These are phyloP conservation scores for Paracoccidioides brasiliensis DNA, from an alignment of 2,329 filamentous ascomycete species.

Conservation along the genomic window DNA sequence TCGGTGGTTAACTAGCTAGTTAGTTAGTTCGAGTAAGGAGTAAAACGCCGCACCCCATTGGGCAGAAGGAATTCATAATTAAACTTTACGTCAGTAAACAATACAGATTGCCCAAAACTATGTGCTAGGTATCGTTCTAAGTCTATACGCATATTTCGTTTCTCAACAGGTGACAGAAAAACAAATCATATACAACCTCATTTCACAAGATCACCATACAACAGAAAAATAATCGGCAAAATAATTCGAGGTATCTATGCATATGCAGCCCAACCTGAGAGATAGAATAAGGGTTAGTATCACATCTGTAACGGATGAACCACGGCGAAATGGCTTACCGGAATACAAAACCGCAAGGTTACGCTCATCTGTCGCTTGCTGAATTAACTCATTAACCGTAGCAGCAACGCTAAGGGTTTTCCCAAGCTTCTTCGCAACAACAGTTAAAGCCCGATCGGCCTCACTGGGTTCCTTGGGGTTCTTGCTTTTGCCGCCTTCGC, in stretches of 20 bases:
- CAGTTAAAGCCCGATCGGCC: constrained; percentile 78
- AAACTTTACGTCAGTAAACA: neutral
- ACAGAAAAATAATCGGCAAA: neutral
- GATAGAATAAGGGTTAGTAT: neutral
- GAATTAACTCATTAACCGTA: constrained; percentile 93
- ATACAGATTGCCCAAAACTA: neutral
- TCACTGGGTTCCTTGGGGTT: constrained; percentile 54
- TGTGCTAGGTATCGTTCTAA: neutral
- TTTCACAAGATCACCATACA: neutral
- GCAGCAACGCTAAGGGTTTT: constrained; percentile 90
- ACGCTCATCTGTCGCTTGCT: constrained; percentile 83
- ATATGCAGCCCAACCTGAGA: constrained; percentile 40
- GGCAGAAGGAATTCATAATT: neutral
- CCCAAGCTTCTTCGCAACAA: constrained; percentile 90
- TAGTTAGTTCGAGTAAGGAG: no score
- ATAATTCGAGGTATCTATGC: constrained; percentile 17
- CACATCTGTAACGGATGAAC: neutral
- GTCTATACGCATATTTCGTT: neutral
- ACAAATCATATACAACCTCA: neutral
- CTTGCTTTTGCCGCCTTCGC: constrained; percentile 23
- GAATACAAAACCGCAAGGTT: constrained; percentile 86
- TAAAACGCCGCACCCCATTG: no score
- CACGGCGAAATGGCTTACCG: constrained; percentile 37
- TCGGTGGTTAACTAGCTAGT: no score
- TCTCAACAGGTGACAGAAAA: neutral